Conservation (phyloP, 2,329 filamentous ascomycete species). For the Botrytis byssoidea region DNA sequence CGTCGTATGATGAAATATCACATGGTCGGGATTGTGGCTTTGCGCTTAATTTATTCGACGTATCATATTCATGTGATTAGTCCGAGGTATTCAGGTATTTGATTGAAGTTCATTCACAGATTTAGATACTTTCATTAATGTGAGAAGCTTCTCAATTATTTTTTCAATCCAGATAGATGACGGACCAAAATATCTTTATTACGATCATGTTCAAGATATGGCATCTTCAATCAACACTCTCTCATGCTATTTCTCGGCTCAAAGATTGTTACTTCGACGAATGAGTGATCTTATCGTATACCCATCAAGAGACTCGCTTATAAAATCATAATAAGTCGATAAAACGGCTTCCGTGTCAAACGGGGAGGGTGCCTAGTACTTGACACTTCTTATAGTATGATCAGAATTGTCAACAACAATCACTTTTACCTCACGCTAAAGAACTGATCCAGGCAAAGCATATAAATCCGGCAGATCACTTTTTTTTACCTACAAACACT, state of each 20-base stretch:
- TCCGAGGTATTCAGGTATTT: neutral
- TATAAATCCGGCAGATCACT: too few relatives aligned
- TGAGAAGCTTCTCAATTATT: neutral
- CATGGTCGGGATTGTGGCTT: neutral
- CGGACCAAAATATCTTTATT: neutral
- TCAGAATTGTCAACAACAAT: too few relatives aligned
- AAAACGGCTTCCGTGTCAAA: too few relatives aligned
- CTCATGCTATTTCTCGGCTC: too few relatives aligned
- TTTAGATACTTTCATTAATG: neutral
- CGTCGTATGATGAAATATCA: neutral
- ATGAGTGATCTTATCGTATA: neutral
- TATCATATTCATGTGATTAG: neutral
- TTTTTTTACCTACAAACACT: too few relatives aligned
- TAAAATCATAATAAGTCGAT: neutral
- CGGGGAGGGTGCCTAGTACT: too few relatives aligned
- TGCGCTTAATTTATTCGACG: neutral
- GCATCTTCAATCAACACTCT: neutral
- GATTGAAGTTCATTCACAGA: neutral
- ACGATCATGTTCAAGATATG: neutral
- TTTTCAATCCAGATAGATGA: neutral
- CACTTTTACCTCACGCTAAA: too few relatives aligned
- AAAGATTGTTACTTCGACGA: neutral
- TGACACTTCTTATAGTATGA: too few relatives aligned
- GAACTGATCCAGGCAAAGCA: too few relatives aligned
- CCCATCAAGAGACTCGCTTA: neutral